phyloP scores from a whole-genome alignment of 306 rosid genomes.

The Albizia julibrissin region DNA sequence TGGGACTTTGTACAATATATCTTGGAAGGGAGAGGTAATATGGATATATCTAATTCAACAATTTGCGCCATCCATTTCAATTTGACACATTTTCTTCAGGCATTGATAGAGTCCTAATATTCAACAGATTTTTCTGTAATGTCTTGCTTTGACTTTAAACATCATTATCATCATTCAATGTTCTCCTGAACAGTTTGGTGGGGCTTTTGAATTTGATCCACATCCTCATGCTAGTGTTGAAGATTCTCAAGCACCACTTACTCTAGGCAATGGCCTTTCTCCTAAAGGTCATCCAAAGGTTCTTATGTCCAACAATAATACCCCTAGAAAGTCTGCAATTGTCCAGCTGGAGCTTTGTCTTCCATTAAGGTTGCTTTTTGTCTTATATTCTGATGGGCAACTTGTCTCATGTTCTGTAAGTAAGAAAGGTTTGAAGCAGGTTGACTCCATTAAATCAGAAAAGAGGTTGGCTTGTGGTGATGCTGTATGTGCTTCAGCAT shows the following conservation, averaged over 20 bases:
- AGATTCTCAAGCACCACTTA: slow-evolving; percentile 43
- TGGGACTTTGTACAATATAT: slow-evolving; percentile 84
- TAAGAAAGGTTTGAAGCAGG: slow-evolving; percentile 89
- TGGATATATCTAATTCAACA: slow-evolving; percentile 24
- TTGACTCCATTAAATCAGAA: slow-evolving; percentile 80
- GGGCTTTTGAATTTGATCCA: slow-evolving; percentile 72
- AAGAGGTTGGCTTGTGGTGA: slow-evolving; percentile 69
- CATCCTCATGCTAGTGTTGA: slow-evolving; percentile 48
- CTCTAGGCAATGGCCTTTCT: slow-evolving; percentile 70
- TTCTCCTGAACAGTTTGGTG: slow-evolving; percentile 77
- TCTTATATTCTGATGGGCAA: slow-evolving; percentile 86
- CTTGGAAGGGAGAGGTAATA: slow-evolving; percentile 98
- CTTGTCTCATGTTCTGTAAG: slow-evolving; percentile 80
- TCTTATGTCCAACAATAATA: slow-evolving; percentile 42
- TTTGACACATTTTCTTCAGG: slow-evolving; percentile 18
- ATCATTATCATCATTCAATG: slow-evolving; percentile 27
- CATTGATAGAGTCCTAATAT: slow-evolving; percentile 20
- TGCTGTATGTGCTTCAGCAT: slow-evolving; percentile 84
- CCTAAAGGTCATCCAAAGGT: slow-evolving; percentile 50
- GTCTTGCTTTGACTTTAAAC: slow-evolving; percentile 24
- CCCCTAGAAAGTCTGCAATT: slow-evolving; percentile 58
- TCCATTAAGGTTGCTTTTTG: slow-evolving; percentile 74
- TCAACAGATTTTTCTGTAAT: slow-evolving; percentile 25
- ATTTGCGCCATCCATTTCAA: slow-evolving; percentile 28
- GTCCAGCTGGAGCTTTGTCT: slow-evolving; percentile 80